Evolutionary conservation across 2,329 filamentous ascomycete genomes (phyloP).

Genomic region (Lecanicillium sp.): DNA sequence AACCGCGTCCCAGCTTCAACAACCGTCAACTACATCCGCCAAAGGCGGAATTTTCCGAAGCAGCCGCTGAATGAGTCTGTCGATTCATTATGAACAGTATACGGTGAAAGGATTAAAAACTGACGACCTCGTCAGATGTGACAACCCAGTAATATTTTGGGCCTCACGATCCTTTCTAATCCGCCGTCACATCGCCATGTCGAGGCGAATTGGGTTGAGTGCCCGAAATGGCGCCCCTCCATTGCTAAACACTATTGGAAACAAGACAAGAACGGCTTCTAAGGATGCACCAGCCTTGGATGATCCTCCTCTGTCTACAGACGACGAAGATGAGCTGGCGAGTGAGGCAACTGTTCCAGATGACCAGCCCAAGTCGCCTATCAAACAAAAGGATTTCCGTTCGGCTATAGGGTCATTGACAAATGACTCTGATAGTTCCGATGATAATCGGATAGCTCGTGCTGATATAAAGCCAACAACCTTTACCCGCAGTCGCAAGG

Average conservation of each 20-base stretch:
- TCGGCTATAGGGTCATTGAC: too few relatives aligned
- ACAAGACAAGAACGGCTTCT: conserved; percentile 13
- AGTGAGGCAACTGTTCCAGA: conserved; percentile 5
- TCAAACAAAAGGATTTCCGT: too few relatives aligned
- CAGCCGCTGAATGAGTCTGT: too few relatives aligned
- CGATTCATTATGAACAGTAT: too few relatives aligned
- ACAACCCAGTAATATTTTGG: too few relatives aligned
- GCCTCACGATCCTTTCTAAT: too few relatives aligned
- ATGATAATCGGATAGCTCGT: conserved; percentile 16
- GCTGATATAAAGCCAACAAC: conserved; percentile 24
- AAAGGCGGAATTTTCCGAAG: too few relatives aligned
- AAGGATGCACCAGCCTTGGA: neutral
- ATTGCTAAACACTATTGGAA: conserved; percentile 13
- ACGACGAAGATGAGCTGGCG: conserved; percentile 15
- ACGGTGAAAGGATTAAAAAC: too few relatives aligned
- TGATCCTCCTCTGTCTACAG: conserved; percentile 21
- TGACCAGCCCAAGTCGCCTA: neutral
- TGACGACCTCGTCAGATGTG: too few relatives aligned
- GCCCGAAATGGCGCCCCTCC: conserved; percentile 6
- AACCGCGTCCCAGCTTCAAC: too few relatives aligned
- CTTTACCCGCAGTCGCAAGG: conserved; percentile 16
- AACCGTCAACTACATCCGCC: too few relatives aligned
- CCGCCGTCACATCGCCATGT: neutral
- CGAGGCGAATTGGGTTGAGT: conserved; percentile 15
- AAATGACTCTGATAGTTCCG: conserved; percentile 16